A percentile compares a stretch with the other conserved stretches of the same genome.
Conservation (phyloP, 2,329 filamentous ascomycete species). For the Atkinsonella hypoxylon region DNA sequence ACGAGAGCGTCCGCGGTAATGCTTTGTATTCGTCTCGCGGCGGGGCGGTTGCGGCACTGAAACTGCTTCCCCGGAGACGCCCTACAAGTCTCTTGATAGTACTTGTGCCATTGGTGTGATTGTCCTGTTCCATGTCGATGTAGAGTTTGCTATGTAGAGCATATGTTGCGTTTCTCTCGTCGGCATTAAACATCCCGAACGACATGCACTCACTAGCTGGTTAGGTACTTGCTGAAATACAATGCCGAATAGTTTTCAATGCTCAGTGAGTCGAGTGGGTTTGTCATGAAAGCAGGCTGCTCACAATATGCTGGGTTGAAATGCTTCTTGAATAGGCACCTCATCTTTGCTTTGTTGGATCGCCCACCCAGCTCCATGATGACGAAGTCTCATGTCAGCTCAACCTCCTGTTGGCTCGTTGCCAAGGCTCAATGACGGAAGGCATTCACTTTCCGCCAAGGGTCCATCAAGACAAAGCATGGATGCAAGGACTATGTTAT, state of each 20-base stretch:
- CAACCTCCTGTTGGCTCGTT: neutral
- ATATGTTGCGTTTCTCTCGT: neutral
- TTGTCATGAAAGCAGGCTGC: neutral
- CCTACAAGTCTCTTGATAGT: conserved; percentile 8
- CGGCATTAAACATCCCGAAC: neutral
- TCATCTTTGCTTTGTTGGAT: neutral
- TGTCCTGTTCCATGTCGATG: neutral
- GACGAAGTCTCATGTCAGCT: neutral
- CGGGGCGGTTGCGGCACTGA: neutral
- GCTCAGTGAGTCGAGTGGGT: neutral
- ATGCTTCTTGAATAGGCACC: neutral
- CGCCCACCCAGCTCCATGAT: neutral
- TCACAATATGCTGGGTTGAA: neutral
- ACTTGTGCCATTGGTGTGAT: neutral
- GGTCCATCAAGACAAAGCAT: neutral
- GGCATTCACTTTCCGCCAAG: neutral
- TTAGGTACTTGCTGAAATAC: neutral
- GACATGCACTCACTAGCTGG: neutral
- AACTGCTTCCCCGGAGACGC: conserved; percentile 8
- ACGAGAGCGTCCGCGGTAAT: neutral
- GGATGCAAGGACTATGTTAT: neutral
- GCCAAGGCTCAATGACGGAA: neutral
- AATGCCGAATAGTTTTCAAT: neutral
- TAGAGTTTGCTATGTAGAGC: neutral
- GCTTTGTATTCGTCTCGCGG: neutral